These are phyloP conservation scores for Colletotrichum sp. DNA, from an alignment of 2,329 filamentous ascomycete genomes.

Conservation along the genomic window DNA sequence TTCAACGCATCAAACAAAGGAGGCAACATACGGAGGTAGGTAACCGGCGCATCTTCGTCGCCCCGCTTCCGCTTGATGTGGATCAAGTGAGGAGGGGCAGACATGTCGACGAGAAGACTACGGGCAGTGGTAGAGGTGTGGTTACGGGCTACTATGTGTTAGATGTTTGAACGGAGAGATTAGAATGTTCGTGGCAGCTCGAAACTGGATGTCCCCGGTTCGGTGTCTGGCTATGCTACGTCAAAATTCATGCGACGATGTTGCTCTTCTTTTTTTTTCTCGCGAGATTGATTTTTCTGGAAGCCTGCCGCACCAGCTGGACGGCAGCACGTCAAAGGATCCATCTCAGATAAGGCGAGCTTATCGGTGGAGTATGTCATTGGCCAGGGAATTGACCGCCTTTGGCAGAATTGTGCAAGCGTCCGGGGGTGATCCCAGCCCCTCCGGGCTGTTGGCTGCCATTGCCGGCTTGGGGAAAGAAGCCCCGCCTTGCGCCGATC, in stretches of 20 bases:
- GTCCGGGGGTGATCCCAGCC: neutral
- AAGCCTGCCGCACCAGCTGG: neutral
- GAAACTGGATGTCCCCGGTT: neutral
- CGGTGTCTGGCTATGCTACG: neutral
- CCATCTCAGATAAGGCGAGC: neutral
- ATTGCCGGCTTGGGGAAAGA: neutral
- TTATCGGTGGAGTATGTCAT: neutral
- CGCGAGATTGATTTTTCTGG: constrained; percentile 9
- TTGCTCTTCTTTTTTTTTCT: neutral
- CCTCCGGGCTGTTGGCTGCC: neutral
- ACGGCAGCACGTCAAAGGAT: neutral
- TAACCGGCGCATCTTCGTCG: constrained; percentile 56
- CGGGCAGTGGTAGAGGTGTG: neutral
- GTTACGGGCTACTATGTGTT: neutral
- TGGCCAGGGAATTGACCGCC: neutral
- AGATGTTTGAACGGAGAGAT: neutral
- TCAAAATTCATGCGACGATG: neutral
- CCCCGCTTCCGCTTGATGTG: constrained; percentile 66
- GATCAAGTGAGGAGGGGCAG: constrained; percentile 63
- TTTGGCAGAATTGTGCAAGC: neutral
- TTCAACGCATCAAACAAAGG: neutral
- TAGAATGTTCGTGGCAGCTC: neutral
- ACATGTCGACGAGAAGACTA: constrained; percentile 43
- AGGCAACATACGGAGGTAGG: constrained; percentile 55
- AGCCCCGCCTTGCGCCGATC: neutral